Evolutionary conservation across 768 basidiomycete species (phyloP).

Genomic region (Tremella mesenterica): DNA sequence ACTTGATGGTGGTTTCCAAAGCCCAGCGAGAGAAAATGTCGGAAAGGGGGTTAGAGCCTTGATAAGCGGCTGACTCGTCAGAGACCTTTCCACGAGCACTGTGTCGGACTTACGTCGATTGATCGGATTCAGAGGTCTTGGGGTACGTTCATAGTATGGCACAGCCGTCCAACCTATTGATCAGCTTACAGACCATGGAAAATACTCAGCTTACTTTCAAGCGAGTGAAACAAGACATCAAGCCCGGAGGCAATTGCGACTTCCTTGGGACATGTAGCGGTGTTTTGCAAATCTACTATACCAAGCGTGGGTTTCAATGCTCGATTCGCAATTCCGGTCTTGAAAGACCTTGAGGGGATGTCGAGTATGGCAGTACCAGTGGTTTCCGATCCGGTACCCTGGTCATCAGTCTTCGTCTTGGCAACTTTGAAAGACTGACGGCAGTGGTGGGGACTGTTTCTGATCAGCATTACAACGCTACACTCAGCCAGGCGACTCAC

Average conservation of each 20-base stretch:
- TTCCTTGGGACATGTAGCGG: conserved; percentile 78
- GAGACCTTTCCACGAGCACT: background rate
- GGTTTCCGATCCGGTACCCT: conserved; percentile 60
- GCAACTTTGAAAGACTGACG: conserved; percentile 47
- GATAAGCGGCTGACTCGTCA: conserved; percentile 29
- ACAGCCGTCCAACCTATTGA: conserved; percentile 21
- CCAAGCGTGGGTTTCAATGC: conserved; percentile 84
- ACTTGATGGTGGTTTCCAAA: conserved; percentile 73
- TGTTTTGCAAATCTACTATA: conserved; percentile 78
- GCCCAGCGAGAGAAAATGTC: conserved; percentile 95
- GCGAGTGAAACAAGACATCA: conserved; percentile 89
- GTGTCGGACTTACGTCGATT: conserved; percentile 54
- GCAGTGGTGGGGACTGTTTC: conserved; percentile 58
- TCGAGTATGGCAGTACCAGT: conserved; percentile 84
- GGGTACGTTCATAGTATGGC: conserved; percentile 74
- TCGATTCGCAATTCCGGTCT: conserved; percentile 90
- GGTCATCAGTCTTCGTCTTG: conserved; percentile 1
- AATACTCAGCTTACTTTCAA: conserved; percentile 61
- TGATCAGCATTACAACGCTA: background rate
- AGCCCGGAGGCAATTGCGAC: conserved; percentile 91
- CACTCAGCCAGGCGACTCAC: conserved; percentile 43
- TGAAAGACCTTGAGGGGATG: conserved; percentile 83
- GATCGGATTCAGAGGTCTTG: conserved; percentile 82
- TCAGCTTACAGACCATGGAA: background rate
- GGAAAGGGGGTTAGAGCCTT: conserved; percentile 53